Evolutionary conservation across 179 eudicot species (phyloP).

Genomic region (Sideroxylon spinosum): DNA sequence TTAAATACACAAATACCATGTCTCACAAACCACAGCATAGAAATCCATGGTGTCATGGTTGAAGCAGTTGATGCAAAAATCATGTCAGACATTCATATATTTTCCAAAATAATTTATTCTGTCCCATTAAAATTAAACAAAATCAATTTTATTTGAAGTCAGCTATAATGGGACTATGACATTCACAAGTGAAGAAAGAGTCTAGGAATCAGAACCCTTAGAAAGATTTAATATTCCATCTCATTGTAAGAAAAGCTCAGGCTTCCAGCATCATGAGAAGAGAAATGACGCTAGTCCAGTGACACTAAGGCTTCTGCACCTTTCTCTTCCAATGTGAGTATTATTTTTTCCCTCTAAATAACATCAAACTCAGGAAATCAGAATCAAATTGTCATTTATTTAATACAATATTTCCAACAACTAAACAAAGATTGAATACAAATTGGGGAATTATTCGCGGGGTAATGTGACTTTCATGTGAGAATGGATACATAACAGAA

Average conservation of each 20-base stretch:
- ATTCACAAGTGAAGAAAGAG: neutral
- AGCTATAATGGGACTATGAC: neutral
- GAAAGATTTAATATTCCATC: neutral
- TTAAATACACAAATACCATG: neutral
- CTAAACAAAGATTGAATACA: neutral
- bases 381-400: neutral
- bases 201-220: neutral
- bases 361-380: neutral
- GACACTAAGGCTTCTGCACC: neutral
- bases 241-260: neutral
- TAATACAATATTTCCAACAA: conserved; percentile 3
- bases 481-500: neutral
- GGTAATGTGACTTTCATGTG: neutral
- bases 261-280: neutral
- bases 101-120: neutral
- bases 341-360: neutral
- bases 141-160: neutral
- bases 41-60: conserved; percentile 1
- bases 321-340: neutral
- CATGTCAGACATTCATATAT: neutral
- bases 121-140: neutral
- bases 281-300: neutral
- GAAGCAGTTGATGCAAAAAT: neutral
- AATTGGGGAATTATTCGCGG: neutral
- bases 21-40: neutral